Conservation (phyloP, 208 protist genomes). For the Acanthamoeba polyphaga region DNA sequence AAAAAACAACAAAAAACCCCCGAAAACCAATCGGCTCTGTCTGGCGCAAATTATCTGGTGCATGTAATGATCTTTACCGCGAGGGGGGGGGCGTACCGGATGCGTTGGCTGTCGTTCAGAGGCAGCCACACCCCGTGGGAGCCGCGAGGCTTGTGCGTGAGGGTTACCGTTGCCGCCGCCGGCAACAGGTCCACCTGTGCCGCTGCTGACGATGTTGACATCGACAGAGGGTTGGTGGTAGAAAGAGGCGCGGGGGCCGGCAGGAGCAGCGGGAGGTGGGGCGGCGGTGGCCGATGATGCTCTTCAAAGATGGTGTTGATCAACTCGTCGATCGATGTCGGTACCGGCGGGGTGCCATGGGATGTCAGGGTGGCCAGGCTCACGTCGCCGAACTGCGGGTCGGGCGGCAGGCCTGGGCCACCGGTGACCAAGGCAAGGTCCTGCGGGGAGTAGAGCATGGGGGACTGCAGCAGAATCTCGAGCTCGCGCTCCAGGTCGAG, state of each 20-base stretch:
- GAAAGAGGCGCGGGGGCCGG: not conserved
- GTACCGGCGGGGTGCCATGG: too few species aligned
- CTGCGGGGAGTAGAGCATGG: not conserved
- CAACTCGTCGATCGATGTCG: too few species aligned
- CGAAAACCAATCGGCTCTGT: too few species aligned
- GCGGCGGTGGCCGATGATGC: too few species aligned
- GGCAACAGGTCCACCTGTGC: not conserved
- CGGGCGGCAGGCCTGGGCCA: not conserved
- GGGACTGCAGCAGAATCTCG: not conserved
- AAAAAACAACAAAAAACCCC: not conserved
- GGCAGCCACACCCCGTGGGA: not conserved
- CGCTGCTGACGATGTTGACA: not conserved
- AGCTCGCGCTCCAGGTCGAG: slow-evolving; percentile 24
- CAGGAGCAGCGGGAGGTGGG: not conserved
- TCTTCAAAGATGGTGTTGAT: too few species aligned
- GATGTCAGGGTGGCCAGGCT: not conserved
- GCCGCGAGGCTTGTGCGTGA: not conserved
- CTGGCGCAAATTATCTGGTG: too few species aligned
- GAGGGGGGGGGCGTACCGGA: not conserved
- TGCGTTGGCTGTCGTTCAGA: not conserved
- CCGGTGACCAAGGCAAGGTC: not conserved
- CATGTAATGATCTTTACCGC: too few species aligned
- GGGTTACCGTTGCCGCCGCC: not conserved
- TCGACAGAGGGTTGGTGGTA: not conserved
- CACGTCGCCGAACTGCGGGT: not conserved